Percentiles rank a stretch among this genome's conserved stretches.
These are phyloP conservation scores for Alternaria arbusti DNA, from an alignment of 2,329 filamentous ascomycete species.

Conservation along the genomic window DNA sequence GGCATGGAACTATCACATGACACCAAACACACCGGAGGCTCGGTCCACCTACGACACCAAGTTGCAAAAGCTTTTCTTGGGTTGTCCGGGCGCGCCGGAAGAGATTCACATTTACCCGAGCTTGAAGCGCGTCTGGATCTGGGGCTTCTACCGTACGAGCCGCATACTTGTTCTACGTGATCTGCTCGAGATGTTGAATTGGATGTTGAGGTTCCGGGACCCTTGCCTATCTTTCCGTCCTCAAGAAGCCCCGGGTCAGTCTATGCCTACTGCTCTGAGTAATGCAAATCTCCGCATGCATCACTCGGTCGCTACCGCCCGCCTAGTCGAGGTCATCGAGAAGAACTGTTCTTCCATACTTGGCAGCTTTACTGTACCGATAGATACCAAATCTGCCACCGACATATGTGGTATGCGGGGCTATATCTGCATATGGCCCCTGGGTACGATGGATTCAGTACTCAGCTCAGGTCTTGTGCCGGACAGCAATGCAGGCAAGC, in stretches of 20 bases:
- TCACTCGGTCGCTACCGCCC: conserved; percentile 24
- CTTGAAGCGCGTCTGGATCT: conserved; percentile 34
- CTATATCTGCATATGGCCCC: conserved; percentile 35
- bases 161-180: conserved; percentile 38
- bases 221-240: background rate
- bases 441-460: conserved; percentile 36
- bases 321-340: conserved; percentile 33
- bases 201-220: conserved; percentile 36
- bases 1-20: conserved; percentile 26
- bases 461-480: conserved; percentile 34
- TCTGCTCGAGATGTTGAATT: conserved; percentile 38
- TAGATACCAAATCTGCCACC: conserved; percentile 27
- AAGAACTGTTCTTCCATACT: conserved; percentile 32
- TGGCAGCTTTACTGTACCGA: conserved; percentile 31
- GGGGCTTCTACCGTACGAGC: conserved; percentile 40
- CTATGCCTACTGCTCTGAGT: conserved; percentile 13
- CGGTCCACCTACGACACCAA: conserved; percentile 26
- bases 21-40: conserved; percentile 30
- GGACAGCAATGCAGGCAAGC: conserved; percentile 19
- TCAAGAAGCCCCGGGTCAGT: conserved; percentile 1
- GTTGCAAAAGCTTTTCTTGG: conserved; percentile 33
- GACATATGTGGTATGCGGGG: conserved; percentile 38
- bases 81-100: conserved; percentile 29
- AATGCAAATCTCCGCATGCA: conserved; percentile 20
- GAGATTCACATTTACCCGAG: conserved; percentile 35